Conservation (phyloP, 2,329 filamentous ascomycete genomes). For the Catunica adiposa region DNA sequence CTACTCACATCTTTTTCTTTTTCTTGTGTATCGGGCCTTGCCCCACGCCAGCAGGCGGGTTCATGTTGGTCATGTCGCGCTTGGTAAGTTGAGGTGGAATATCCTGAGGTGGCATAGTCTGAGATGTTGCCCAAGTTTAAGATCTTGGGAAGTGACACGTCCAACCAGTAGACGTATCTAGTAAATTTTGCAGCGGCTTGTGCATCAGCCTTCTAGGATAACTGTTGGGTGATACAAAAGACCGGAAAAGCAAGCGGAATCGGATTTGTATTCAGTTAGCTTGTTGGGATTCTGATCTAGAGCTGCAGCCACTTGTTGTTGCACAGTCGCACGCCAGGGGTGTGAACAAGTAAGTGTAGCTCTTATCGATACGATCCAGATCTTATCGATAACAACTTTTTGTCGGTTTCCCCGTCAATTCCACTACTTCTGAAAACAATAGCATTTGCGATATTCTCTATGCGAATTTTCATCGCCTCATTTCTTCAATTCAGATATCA, state of each 20-base stretch:
- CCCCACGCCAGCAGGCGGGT: not conserved
- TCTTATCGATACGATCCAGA: conserved; percentile 10
- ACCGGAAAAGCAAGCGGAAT: not conserved
- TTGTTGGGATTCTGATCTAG: conserved; percentile 1
- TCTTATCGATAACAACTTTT: conserved; percentile 13
- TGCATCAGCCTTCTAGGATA: not conserved
- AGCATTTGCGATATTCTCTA: not conserved
- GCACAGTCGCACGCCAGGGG: not conserved
- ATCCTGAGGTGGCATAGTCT: conserved; percentile 23
- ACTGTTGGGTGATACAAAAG: not conserved
- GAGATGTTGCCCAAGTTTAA: not conserved
- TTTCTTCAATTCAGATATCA: not conserved
- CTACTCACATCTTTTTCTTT: conserved; percentile 30
- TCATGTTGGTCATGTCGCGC: not conserved
- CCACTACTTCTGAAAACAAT: not conserved
- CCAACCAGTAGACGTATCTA: not conserved
- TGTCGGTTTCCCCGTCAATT: conserved; percentile 7
- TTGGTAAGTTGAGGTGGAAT: not conserved
- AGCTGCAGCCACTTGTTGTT: not conserved
- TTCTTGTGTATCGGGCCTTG: conserved; percentile 18
- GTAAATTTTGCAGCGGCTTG: no score
- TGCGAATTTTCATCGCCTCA: not conserved
- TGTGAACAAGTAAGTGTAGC: not conserved
- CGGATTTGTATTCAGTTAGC: not conserved
- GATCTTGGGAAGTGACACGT: not conserved